Base-by-base conservation (phyloP, 2,329 filamentous ascomycete species). In the Ophiocordyceps unilateralis region DNA sequence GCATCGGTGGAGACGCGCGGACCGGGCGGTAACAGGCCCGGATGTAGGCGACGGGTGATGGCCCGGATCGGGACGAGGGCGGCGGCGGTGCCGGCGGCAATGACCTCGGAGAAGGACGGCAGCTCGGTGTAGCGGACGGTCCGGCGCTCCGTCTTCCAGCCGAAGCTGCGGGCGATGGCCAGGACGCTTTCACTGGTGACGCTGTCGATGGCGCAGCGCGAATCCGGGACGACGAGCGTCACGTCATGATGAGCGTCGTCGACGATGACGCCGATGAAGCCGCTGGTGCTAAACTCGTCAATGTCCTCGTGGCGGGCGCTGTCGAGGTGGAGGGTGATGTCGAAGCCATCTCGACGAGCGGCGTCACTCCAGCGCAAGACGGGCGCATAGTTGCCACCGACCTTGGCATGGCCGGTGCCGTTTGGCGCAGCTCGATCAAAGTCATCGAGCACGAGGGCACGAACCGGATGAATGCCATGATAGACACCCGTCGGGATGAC, bases 371-470 rank as follows among this genome's bases (percentile, higher is more conserved):
- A 87, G 44, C 83, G 72, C 54, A 96, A 64, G 5, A 96, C 89
- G 3, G 89, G 89, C 10, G 88, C 89, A 58, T 96, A 96, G 65
- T 96, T 96, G 14, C 89, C 91, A 22, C 91, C 89, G 3, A 96
- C 74, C 65, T 96, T 96, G n/a, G 86, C 89, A 48, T 77, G 80
- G 0, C 89, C 89, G 0, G 84, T 93, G 1, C 89, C 89, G 53
- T 87, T 77, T 1, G 91, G 89, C n/a, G 89, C 89, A 0, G 88
- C 76, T 24, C 89, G 83, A 61, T 96, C 89, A 58, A 96, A 96
- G 24, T 91, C 81, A 55, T 96, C 89, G 3, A 96, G 70, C 46
- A 96, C 83, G 43, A 95, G 66, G 2, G 83, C 85, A 55, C 83
- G 79, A n/a, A 94, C 86, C 0, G 89, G 85, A 51, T 87, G 77